Conservation (phyloP, 805 yeast genomes). For the Crinitomyces ghanaensis region DNA sequence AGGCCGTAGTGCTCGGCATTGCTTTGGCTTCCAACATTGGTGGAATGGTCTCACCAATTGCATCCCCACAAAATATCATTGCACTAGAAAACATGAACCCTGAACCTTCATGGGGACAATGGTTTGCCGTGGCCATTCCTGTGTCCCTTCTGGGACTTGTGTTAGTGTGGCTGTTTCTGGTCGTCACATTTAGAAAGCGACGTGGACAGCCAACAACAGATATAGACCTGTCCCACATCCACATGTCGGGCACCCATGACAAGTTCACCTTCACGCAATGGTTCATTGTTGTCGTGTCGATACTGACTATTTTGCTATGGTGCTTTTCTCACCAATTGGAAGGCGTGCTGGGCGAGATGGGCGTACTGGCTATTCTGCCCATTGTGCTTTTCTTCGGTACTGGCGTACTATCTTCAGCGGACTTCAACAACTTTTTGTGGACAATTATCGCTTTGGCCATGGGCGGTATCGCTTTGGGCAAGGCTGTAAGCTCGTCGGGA, state of each 20-base stretch:
- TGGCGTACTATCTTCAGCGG: conserved; percentile 76
- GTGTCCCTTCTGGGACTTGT: conserved; percentile 54
- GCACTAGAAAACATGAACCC: conserved; percentile 84
- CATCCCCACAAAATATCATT: conserved; percentile 92
- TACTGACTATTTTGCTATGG: conserved; percentile 75
- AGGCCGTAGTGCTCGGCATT: conserved; percentile 78
- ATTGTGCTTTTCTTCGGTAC: conserved; percentile 87
- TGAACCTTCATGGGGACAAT: conserved; percentile 76
- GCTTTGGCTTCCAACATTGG: conserved; percentile 90
- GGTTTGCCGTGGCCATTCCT: conserved; percentile 86
- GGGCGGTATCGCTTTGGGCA: conserved; percentile 96
- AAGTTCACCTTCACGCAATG: conserved; percentile 62
- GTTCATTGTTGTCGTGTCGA: conserved; percentile 57
- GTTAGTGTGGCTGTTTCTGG: conserved; percentile 60
- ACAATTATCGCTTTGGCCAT: conserved; percentile 89
- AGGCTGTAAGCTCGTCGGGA: conserved; percentile 89
- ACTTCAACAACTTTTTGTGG: conserved; percentile 94
- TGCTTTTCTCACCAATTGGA: conserved; percentile 72
- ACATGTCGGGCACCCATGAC: conserved; percentile 42
- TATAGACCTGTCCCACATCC: conserved; percentile 49
- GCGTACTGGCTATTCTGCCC: conserved; percentile 87
- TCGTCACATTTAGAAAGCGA: conserved; percentile 41
- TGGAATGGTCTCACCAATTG: conserved; percentile 96
- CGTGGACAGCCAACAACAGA: conserved; percentile 34
- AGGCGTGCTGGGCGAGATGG: conserved; percentile 83